These are phyloP conservation scores for Penicillium turbatum DNA, from an alignment of 495 filamentous ascomycete species.

Conservation along the genomic window DNA sequence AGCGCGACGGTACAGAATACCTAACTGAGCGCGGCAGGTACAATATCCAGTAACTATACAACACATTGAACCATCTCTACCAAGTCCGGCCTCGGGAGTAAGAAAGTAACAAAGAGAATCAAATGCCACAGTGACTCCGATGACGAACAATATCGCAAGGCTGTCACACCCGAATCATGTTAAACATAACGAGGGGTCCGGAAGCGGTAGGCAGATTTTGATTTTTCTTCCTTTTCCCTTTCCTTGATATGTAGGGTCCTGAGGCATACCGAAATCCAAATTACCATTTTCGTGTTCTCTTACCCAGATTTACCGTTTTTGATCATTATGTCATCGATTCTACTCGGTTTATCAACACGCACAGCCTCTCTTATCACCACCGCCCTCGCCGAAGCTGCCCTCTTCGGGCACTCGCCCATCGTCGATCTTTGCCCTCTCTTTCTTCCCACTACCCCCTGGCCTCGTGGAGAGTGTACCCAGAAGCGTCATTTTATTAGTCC, in stretches of 20 bases:
- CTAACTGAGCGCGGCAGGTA: background rate
- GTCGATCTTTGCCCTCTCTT: conserved; percentile 15
- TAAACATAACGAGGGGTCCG: conserved; percentile 20
- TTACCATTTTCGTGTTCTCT: background rate
- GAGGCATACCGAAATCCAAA: conserved; percentile 3
- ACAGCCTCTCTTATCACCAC: conserved; percentile 5
- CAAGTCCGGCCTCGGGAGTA: background rate
- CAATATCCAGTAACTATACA: background rate
- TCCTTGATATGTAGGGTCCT: conserved; percentile 14
- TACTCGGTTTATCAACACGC: conserved; percentile 14
- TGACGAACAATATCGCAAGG: conserved; percentile 4
- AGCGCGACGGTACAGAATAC: background rate
- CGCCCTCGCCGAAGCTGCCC: conserved; percentile 24
- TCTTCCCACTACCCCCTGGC: conserved; percentile 3
- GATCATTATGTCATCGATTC: conserved; percentile 19
- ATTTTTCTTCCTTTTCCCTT: background rate
- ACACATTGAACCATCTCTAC: background rate
- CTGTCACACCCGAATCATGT: conserved; percentile 1
- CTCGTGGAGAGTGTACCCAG: conserved; percentile 24
- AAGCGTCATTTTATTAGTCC: conserved; percentile 30
- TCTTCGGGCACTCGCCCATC: conserved; percentile 17
- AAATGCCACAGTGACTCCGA: background rate
- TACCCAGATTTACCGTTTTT: too few species aligned
- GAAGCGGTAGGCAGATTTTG: conserved; percentile 13
- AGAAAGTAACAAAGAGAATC: background rate